Base-by-base conservation (phyloP, 2,329 filamentous ascomycete species). In the Fusarium devonianum region DNA sequence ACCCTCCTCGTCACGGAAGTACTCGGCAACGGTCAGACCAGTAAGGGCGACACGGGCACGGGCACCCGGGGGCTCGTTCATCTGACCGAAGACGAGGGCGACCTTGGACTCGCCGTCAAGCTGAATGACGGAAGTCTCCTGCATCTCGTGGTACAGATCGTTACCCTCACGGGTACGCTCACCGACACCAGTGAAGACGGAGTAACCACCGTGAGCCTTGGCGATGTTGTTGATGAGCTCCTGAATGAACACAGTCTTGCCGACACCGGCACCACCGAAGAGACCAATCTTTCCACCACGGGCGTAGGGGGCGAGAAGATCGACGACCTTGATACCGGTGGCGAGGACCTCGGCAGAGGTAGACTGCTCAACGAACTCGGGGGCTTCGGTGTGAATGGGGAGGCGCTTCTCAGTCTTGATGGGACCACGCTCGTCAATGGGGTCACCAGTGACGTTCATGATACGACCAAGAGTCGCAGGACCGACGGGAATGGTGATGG, bases 221-320 rank as follows among this genome's bases (percentile, higher is more conserved):
- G 94, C 94, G 75, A 99, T 97, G 89, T 99, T 99, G 92, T 99
- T 99, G 84, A 99, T 99, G 75, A 99, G 83, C 83, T 99, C 94
- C 86, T 99, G 94, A 78, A 99, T 99, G 85, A 97, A 99, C 76
- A 99, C 94, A 77, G 94, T 99, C 89, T 99, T 99, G 80, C 94
- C 94, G 85, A 99, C 94, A 95, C 94, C 94, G 71, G 94, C 94
- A 93, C 94, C 94, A 82, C 94, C 94, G 83, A 99, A 99, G 69
- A 99, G 92, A 90, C 94, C 94, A 86, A 99, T 99, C 89, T 99
- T 99, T 87, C 94, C 94, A 91, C 94, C 94, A 95, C 94, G 94
- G 76, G 94, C 94, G 80, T 99, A 99, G 72, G 94, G 94, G 71
- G 94, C 94, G 73, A 99, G 87, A 67, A 99, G 86, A 78, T 99